A percentile compares a stretch with the other conserved stretches of the same genome.
These are phyloP conservation scores for Pyrenula massariospora DNA, from an alignment of 495 filamentous ascomycete genomes.

Conservation along the genomic window DNA sequence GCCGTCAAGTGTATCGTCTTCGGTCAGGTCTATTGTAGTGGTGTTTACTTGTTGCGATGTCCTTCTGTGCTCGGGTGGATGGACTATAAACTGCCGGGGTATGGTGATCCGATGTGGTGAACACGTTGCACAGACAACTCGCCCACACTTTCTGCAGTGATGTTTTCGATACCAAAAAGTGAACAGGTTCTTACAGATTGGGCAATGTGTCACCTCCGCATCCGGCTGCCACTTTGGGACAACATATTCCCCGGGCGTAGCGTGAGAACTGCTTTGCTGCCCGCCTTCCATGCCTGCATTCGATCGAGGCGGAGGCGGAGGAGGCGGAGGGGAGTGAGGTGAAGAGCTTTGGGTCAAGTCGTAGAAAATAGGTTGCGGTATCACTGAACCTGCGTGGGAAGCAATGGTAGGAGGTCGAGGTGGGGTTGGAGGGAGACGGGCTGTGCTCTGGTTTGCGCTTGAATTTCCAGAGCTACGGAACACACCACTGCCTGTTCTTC, in stretches of 20 bases:
- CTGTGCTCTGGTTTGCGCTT: neutral
- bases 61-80: slow-evolving; percentile 45
- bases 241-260: slow-evolving; percentile 11
- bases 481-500: neutral
- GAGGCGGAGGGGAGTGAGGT: neutral
- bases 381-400: neutral
- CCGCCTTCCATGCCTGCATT: neutral
- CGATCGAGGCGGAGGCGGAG: neutral
- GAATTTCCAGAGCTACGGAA: neutral
- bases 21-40: slow-evolving; percentile 29
- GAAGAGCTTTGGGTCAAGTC: neutral
- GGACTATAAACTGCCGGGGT: slow-evolving; percentile 84
- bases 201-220: slow-evolving; percentile 61
- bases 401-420: neutral
- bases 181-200: slow-evolving; percentile 68
- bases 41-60: slow-evolving; percentile 11
- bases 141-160: slow-evolving; percentile 92
- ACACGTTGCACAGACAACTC: slow-evolving; percentile 83
- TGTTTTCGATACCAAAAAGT: slow-evolving; percentile 84
- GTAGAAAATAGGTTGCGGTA: neutral
- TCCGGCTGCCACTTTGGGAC: slow-evolving; percentile 83
- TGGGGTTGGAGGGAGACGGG: neutral
- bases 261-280: neutral
- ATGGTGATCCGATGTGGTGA: slow-evolving; percentile 95
- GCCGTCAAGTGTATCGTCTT: slow-evolving; percentile 14